Percentiles rank a stretch among this genome's conserved stretches.
Evolutionary conservation across 352 stramenopile species (phyloP).

Genomic region (Phytophthora colocasiae): DNA sequence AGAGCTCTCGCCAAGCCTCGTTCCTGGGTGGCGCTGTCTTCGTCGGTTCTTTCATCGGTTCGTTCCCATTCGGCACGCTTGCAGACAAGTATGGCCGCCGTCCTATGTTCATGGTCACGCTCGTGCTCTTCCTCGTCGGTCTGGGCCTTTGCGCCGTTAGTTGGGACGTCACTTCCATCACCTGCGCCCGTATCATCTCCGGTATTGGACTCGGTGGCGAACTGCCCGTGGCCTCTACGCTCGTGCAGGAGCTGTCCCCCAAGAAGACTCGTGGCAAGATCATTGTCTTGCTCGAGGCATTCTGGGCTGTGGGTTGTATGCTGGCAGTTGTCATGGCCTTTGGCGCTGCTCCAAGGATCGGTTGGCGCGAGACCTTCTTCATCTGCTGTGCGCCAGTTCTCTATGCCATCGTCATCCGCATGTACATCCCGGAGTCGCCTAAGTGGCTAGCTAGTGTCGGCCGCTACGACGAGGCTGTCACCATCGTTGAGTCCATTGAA

Average conservation of each 20-base stretch:
- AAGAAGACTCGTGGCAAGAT: conserved; percentile 65
- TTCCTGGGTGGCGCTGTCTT: conserved; percentile 67
- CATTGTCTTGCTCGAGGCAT: conserved; percentile 73
- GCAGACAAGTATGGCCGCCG: conserved; percentile 72
- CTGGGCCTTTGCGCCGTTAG: conserved; percentile 53
- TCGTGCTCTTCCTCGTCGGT: conserved; percentile 66
- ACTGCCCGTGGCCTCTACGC: conserved; percentile 59
- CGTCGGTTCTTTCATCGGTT: conserved; percentile 69
- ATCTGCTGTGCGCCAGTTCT: conserved; percentile 60
- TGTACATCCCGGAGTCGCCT: conserved; percentile 68
- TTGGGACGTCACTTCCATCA: conserved; percentile 66
- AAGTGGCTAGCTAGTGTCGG: conserved; percentile 78
- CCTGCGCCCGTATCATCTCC: conserved; percentile 62
- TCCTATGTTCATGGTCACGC: conserved; percentile 73
- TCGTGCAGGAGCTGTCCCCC: conserved; percentile 72
- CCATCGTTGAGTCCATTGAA: conserved; percentile 68
- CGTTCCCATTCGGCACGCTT: conserved; percentile 62
- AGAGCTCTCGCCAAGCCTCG: conserved; percentile 39
- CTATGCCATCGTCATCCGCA: conserved; percentile 58
- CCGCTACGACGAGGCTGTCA: conserved; percentile 62
- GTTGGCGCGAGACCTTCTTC: conserved; percentile 70
- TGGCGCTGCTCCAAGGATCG: conserved; percentile 51
- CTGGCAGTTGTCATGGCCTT: conserved; percentile 63
- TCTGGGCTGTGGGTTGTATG: conserved; percentile 70
- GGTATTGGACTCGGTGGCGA: conserved; percentile 72